Evolutionary conservation across 176 grass and related monocot genomes (phyloP).

Genomic region (Cymbopogon citratus): DNA sequence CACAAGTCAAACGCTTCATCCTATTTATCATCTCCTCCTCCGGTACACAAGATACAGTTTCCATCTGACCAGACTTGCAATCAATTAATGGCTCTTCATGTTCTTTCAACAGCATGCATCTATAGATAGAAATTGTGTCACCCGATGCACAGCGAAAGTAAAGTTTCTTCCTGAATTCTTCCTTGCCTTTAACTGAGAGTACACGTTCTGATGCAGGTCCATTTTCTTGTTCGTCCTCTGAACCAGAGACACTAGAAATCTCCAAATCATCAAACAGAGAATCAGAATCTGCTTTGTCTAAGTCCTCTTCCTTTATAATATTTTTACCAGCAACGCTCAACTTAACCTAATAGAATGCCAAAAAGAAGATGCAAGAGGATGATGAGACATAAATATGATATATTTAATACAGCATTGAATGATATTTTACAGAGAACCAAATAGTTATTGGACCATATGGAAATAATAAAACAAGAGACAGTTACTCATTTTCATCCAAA

Average conservation of each 20-base stretch:
- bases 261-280: constrained; percentile 76
- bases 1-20: constrained; percentile 54
- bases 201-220: constrained; percentile 24
- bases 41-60: constrained; percentile 35
- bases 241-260: constrained; percentile 94
- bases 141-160: constrained; percentile 55
- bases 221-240: constrained; percentile 77
- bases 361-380: background rate
- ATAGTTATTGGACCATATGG: background rate
- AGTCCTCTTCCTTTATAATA: constrained; percentile 86
- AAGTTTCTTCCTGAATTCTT: constrained; percentile 66
- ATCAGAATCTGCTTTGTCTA: constrained; percentile 55
- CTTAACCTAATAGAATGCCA: constrained; percentile 59
- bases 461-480: background rate
- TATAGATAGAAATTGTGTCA: constrained; percentile 61
- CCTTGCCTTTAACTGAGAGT: constrained; percentile 55
- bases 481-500: background rate
- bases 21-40: constrained; percentile 65
- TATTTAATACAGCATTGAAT: background rate
- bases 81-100: constrained; percentile 61
- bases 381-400: background rate
- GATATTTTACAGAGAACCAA: background rate
- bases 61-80: constrained; percentile 41
- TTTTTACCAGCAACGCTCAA: constrained; percentile 76
- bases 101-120: constrained; percentile 74